Conservation (phyloP, 305 asterid genomes). For the Ilex paraguariensis region DNA sequence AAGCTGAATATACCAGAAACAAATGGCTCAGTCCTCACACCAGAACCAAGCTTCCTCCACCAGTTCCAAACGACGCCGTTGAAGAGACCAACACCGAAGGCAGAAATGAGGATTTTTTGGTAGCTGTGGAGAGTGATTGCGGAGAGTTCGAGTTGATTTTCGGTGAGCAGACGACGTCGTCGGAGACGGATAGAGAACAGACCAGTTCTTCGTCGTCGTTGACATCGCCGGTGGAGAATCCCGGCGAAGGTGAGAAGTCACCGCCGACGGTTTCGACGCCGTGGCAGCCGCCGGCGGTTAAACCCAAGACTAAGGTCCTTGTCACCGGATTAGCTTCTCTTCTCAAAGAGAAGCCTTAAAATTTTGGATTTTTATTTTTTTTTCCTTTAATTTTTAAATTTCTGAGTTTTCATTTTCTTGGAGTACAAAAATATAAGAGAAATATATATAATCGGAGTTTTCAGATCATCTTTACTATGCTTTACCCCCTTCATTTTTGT, state of each 20-base stretch:
- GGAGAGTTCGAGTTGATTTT: slow-evolving; percentile 63
- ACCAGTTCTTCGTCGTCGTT: not conserved
- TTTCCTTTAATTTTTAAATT: not conserved
- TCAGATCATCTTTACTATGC: too few relatives aligned
- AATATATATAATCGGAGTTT: too few relatives aligned
- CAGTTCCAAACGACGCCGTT: slow-evolving; percentile 14
- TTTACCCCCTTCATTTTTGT: too few relatives aligned
- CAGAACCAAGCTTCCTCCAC: slow-evolving; percentile 24
- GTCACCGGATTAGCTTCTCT: slow-evolving; percentile 90
- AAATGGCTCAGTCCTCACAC: slow-evolving; percentile 78
- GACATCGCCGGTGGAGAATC: slow-evolving; percentile 12
- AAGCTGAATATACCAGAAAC: slow-evolving; percentile 64
- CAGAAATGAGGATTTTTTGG: not conserved
- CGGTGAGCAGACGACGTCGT: slow-evolving; percentile 31
- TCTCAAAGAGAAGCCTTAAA: slow-evolving; percentile 55
- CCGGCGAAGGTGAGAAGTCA: slow-evolving; percentile 20
- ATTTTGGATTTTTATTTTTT: slow-evolving; percentile 26
- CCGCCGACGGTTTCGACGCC: slow-evolving; percentile 24
- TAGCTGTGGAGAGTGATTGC: slow-evolving; percentile 26
- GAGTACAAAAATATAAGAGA: too few relatives aligned
- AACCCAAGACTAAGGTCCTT: slow-evolving; percentile 47
- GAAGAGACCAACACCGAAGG: slow-evolving; percentile 2
- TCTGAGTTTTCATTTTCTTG: too few relatives aligned
- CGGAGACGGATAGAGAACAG: slow-evolving; percentile 8
- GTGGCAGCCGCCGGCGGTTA: slow-evolving; percentile 88